A percentile compares a stretch with the other conserved stretches of the same genome.
phyloP scores from a whole-genome alignment of 1,139 yeast genomes.

The Suhomyces bribrorum region DNA sequence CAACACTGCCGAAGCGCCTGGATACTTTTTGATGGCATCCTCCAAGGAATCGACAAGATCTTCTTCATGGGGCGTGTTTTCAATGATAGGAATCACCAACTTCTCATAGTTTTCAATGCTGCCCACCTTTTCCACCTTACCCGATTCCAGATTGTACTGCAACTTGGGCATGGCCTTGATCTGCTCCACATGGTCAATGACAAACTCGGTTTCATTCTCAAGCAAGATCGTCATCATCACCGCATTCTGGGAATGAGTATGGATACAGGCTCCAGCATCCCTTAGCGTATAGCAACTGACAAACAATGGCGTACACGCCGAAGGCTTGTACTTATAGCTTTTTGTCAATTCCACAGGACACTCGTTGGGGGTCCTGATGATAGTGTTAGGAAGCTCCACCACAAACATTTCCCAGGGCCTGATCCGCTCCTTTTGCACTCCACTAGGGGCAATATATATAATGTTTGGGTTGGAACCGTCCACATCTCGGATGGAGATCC shows the following conservation, averaged over 20 bases:
- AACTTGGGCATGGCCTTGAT: constrained; percentile 82
- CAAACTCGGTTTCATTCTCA: constrained; percentile 61
- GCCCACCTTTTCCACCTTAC: constrained; percentile 61
- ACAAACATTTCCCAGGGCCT: constrained; percentile 82
- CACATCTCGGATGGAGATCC: constrained; percentile 74
- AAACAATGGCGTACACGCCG: constrained; percentile 92
- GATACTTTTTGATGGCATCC: constrained; percentile 64
- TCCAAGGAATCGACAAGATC: constrained; percentile 71
- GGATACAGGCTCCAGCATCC: constrained; percentile 90
- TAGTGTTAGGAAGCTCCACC: constrained; percentile 57
- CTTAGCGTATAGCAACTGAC: constrained; percentile 71
- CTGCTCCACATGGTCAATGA: constrained; percentile 82
- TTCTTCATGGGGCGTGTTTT: constrained; percentile 86
- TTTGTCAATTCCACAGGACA: constrained; percentile 42
- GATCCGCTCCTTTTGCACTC: constrained; percentile 91
- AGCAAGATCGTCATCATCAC: constrained; percentile 76
- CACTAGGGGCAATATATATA: constrained; percentile 87
- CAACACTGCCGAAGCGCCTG: constrained; percentile 79
- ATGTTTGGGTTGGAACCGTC: constrained; percentile 45
- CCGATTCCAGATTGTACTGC: constrained; percentile 30
- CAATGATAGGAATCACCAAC: constrained; percentile 83
- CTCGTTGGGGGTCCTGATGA: constrained; percentile 60
- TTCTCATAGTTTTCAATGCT: constrained; percentile 73
- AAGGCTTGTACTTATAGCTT: constrained; percentile 65
- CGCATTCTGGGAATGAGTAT: constrained; percentile 89